A percentile compares a stretch with the other conserved stretches of the same genome.
phyloP scores from a whole-genome alignment of 371 early-diverging fungal genomes.

The Circinella minor region DNA sequence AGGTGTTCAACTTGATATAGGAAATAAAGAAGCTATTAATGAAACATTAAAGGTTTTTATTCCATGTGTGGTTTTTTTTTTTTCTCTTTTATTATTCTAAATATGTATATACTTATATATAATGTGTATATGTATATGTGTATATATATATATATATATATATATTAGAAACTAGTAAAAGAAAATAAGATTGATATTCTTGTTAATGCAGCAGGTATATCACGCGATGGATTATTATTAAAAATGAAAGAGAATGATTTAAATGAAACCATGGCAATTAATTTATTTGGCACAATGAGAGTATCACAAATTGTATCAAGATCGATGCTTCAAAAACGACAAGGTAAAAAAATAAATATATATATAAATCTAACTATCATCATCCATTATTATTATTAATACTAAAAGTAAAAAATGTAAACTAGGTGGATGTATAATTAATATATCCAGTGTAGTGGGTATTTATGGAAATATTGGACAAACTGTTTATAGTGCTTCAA shows the following conservation, averaged over 20 bases:
- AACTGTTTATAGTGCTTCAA: conserved; percentile 81
- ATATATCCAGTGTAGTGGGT: conserved; percentile 84
- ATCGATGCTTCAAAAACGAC: conserved; percentile 59
- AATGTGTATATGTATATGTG: no score
- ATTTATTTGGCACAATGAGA: conserved; percentile 77
- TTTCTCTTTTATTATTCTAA: no score
- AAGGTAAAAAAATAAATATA: conserved; percentile 43
- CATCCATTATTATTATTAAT: neutral
- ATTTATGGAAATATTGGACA: conserved; percentile 80
- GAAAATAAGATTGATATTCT: conserved; percentile 52
- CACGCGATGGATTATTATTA: conserved; percentile 61
- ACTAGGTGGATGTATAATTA: conserved; percentile 79
- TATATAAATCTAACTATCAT: neutral
- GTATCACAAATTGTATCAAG: conserved; percentile 61
- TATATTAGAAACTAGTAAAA: conserved; percentile 31
- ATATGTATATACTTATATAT: neutral
- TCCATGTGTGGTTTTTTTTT: no score
- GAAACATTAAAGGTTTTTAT: conserved; percentile 44
- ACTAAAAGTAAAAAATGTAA: neutral
- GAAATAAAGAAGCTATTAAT: conserved; percentile 44
- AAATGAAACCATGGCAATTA: conserved; percentile 62
- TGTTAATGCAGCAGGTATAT: conserved; percentile 72
- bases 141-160: neutral
- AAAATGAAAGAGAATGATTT: conserved; percentile 53
- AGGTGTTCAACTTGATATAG: conserved; percentile 55